Base-by-base conservation (phyloP, 2,329 filamentous ascomycete genomes). In the Curvularia spicifera region DNA sequence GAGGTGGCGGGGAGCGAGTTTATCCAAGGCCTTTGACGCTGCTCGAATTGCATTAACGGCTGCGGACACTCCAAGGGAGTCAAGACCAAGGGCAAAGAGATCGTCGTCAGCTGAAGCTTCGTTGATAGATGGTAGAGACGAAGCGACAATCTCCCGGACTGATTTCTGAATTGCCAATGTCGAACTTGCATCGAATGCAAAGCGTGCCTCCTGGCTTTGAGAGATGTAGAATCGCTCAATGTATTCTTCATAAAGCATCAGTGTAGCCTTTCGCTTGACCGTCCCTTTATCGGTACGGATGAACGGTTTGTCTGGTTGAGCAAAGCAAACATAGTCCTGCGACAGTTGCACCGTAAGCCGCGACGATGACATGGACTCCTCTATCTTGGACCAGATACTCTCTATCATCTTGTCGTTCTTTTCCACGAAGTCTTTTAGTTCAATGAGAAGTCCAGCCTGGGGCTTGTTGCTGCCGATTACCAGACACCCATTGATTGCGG, bases 181-280 rank as follows among this genome's bases (percentile, higher is more conserved):
- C 2, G 63, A 64, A 39, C 9, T 66, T 4, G 51, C 53, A 13
- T 69, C 61, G 6, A 61, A 13, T 2, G 48, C 18, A 9, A 57
- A 53, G 15, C 20, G 26, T 2, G 22, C 20, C 3, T 64, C 60
- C 2, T 51, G 49, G 18, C 15, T 48, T 6, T 54, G 54, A 9
- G 51, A 51, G n/a, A 4, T 44, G 24, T 84, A 84, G 9, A 84
- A 72, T 0, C 71, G 71, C 18, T 83, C 78, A 29, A 85, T 83
- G 51, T 82, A 81, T 1, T 78, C 69, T 1, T 68, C 67, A 46
- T 82, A 85, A 0, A 80, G 71, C 0, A 66, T 56, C 6, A 78
- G 54, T 0, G 82, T 82, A 0, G 73, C 70, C 1, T 66, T 69
- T 3, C 81, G 76, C 64, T 81, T 79, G 8, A 82, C 73, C 0